Evolutionary conservation across 106 monocot genomes (phyloP), one percentile per base, ranked within the genome.

Genomic region (Vanilla planifolia): DNA sequence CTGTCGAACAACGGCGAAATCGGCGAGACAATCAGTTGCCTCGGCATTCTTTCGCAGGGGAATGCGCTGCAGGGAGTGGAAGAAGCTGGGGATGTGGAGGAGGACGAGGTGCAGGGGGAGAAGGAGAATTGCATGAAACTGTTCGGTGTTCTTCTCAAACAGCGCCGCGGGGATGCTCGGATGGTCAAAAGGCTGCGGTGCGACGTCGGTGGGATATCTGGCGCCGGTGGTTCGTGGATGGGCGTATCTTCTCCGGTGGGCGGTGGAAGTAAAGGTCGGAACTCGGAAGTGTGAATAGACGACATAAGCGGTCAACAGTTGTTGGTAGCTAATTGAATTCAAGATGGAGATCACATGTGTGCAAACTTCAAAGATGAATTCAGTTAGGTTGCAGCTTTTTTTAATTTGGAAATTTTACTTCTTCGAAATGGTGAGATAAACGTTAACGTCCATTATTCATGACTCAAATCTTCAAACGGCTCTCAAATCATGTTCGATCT

Each of bases 1-100:
- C 75, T 92, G 3, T 75, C 87, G 6, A 70, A 65, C 43, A 62
- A 75, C 29, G 67, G 75, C 15, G 29, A 59, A 9, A 36, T 59
- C 13, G 1, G 21, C 35, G 21, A 35, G 58, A n/a, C 14, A 36
- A 15, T 16, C 37, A 16, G n/a, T 46, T 19, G 14, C n/a, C 35
- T 20, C 20, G 37, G 8, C 36, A 33, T 36, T 55, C n/a, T 55
- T 17, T 2, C 11, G 13, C 26, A 23, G 51, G 8, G 2, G 24
- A 11, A 14, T 51, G 0, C 24, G 26, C 25, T 10, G 7, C 15
- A 51, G 13, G 51, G 9, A 51, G 6, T 10, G 55, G 55, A 14
- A 15, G 27, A 30, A 55, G 55, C 28, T 16, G 20, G 9, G 20
- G 30, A 20, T 4, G 58, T 16, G 21, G 58, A 37, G 36, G 22